Conservation (phyloP, 2,329 filamentous ascomycete species). For the Aaosphaeria pasadenensis region DNA sequence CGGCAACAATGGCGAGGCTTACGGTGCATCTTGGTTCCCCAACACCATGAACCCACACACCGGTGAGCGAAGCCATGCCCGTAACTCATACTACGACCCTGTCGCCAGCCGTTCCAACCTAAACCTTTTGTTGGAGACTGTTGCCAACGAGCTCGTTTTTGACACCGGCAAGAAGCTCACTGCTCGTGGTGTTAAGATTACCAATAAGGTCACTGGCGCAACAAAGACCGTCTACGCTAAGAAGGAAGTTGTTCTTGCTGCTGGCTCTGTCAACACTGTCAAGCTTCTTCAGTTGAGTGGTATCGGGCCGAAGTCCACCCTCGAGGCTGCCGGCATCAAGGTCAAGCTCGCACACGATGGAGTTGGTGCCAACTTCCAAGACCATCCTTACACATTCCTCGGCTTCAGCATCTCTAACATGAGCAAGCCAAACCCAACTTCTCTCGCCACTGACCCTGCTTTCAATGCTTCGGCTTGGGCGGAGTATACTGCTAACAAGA, state of each 20-base stretch:
- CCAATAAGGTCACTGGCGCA: constrained; percentile 11
- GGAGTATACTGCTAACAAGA: constrained; percentile 21
- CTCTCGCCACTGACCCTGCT: constrained; percentile 16
- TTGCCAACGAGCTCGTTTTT: constrained; percentile 20
- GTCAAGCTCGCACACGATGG: constrained; percentile 25
- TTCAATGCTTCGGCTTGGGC: constrained; percentile 28
- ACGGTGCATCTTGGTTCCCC: constrained; percentile 37
- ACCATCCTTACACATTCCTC: constrained; percentile 24
- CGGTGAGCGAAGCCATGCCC: constrained; percentile 28
- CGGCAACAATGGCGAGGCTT: constrained; percentile 22
- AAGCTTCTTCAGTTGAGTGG: constrained; percentile 43
- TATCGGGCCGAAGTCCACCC: constrained; percentile 23
- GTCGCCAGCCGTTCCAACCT: constrained; percentile 26
- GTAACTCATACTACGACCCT: constrained; percentile 30
- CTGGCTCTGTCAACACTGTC: constrained; percentile 56
- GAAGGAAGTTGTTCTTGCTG: constrained; percentile 59
- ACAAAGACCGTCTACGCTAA: constrained; percentile 20
- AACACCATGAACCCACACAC: constrained; percentile 31
- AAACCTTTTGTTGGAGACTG: constrained; percentile 18
- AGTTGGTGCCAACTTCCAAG: constrained; percentile 34
- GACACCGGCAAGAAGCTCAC: constrained; percentile 15
- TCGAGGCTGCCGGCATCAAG: constrained; percentile 23
- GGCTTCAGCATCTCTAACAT: constrained; percentile 17
- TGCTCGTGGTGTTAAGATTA: constrained; percentile 24
- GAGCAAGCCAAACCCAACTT: constrained; percentile 18